Percentiles rank a stretch among this genome's conserved stretches.
Evolutionary conservation across 2,329 filamentous ascomycete genomes (phyloP).

Genomic region (Fusarium dlaminii): DNA sequence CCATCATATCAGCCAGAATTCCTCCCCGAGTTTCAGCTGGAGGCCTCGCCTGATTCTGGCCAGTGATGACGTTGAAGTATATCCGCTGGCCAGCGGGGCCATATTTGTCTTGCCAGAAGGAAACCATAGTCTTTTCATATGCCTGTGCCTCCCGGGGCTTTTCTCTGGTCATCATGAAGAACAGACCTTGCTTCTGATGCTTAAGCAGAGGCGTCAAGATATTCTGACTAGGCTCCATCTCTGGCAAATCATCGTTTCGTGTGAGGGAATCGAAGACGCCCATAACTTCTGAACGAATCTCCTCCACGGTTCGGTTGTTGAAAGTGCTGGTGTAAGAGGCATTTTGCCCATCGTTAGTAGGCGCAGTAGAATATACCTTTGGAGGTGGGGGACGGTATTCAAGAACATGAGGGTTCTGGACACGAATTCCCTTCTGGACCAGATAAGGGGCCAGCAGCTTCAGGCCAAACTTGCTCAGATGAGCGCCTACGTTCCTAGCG

Average conservation of each 20-base stretch:
- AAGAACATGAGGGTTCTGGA: conserved; percentile 79
- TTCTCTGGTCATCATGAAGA: conserved; percentile 86
- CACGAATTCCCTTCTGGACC: conserved; percentile 73
- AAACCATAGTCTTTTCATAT: conserved; percentile 70
- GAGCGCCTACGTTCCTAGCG: conserved; percentile 71
- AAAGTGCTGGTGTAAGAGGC: conserved; percentile 43
- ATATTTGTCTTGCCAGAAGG: conserved; percentile 78
- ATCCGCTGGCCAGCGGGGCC: conserved; percentile 61
- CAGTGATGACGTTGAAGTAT: conserved; percentile 89
- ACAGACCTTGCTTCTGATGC: conserved; percentile 90
- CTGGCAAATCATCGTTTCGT: conserved; percentile 77
- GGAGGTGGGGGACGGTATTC: conserved; percentile 56
- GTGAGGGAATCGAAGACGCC: conserved; percentile 88
- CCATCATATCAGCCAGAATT: conserved; percentile 88
- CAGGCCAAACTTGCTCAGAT: conserved; percentile 70
- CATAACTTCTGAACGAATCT: conserved; percentile 85
- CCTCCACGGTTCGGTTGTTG: conserved; percentile 76
- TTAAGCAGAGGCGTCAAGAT: conserved; percentile 76
- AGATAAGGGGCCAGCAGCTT: conserved; percentile 73
- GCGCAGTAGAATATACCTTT: conserved; percentile 43
- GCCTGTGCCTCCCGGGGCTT: conserved; percentile 67
- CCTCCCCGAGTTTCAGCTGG: conserved; percentile 77
- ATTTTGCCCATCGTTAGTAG: conserved; percentile 39
- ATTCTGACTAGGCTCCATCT: conserved; percentile 70
- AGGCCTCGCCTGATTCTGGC: conserved; percentile 65